A percentile compares a stretch with the other conserved stretches of the same genome.
Conservation (phyloP, 2,329 filamentous ascomycete genomes). For the Fusarium fujikuroi region DNA sequence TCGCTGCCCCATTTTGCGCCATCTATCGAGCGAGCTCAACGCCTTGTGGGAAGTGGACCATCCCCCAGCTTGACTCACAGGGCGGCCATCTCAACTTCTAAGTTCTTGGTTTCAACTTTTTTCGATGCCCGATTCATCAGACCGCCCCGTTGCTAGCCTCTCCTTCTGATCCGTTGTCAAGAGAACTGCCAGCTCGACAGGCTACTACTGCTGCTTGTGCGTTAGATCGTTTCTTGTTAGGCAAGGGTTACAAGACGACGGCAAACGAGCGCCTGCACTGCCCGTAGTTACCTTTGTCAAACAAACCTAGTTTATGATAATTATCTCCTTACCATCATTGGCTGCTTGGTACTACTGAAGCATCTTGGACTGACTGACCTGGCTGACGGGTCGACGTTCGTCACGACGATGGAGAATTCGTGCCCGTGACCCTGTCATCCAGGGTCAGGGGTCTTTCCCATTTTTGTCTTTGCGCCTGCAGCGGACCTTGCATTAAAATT, state of each 20-base stretch:
- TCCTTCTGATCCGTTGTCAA: constrained; percentile 16
- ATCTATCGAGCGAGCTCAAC: constrained; percentile 21
- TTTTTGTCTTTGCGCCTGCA: constrained; percentile 18
- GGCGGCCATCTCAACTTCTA: not conserved
- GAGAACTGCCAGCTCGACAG: constrained; percentile 9
- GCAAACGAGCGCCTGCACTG: constrained; percentile 6
- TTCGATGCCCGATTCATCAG: constrained; percentile 7
- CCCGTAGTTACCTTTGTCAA: constrained; percentile 9
- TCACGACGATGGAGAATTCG: constrained; percentile 9
- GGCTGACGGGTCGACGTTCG: constrained; percentile 13
- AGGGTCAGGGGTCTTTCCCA: constrained; percentile 19
- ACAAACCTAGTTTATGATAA: constrained; percentile 6
- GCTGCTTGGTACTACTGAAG: constrained; percentile 15
- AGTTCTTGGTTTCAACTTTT: not conserved
- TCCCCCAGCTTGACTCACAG: constrained; percentile 9
- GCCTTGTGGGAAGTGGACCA: constrained; percentile 34
- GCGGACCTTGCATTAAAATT: constrained; percentile 30
- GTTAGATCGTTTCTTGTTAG: constrained; percentile 20
- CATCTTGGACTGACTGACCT: constrained; percentile 12
- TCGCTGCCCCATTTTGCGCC: constrained; percentile 35
- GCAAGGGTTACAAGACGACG: constrained; percentile 10
- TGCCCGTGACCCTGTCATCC: constrained; percentile 17
- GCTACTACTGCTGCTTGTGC: constrained; percentile 17
- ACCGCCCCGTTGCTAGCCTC: constrained; percentile 8
- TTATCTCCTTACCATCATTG: constrained; percentile 12